phyloP scores from a whole-genome alignment of 2,329 filamentous ascomycete genomes.

The Fusarium cyanostomum region DNA sequence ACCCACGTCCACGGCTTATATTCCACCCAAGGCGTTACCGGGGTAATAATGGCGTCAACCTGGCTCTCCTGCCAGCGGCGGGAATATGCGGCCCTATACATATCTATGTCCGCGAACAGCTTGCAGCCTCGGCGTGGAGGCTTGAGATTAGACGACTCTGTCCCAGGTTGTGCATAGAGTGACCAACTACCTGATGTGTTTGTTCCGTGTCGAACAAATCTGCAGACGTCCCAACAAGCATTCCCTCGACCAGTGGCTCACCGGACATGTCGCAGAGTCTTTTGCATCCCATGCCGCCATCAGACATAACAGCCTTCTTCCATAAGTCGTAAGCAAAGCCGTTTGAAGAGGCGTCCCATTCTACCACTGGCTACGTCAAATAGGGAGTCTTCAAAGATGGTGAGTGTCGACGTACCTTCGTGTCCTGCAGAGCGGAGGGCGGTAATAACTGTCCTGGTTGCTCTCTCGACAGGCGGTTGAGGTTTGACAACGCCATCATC shows the following conservation, averaged over 20 bases:
- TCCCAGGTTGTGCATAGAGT: not conserved
- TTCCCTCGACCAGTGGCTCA: conserved; percentile 15
- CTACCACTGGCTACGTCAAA: not conserved
- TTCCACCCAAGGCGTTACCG: conserved; percentile 15
- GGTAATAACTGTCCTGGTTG: conserved; percentile 1
- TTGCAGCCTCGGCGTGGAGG: too few relatives aligned
- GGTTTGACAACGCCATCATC: conserved; percentile 18
- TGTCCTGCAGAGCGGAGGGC: conserved; percentile 7
- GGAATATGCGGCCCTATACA: not conserved
- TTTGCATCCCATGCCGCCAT: conserved; percentile 9
- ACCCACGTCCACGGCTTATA: conserved; percentile 25
- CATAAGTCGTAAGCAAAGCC: conserved; percentile 5
- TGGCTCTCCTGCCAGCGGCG: not conserved
- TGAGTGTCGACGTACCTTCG: not conserved
- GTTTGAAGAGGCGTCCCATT: conserved; percentile 13
- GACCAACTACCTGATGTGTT: conserved; percentile 10
- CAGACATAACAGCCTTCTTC: conserved; percentile 14
- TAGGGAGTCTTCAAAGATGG: too few relatives aligned
- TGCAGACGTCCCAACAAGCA: conserved; percentile 10
- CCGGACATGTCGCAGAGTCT: conserved; percentile 13
- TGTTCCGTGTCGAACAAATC: conserved; percentile 8
- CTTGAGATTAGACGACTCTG: not conserved
- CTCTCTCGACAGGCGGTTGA: conserved; percentile 10
- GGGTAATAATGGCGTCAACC: conserved; percentile 16
- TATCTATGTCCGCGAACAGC: conserved; percentile 7